Evolutionary conservation across 352 stramenopile species (phyloP).

Genomic region (Paralagenidium karlingii): DNA sequence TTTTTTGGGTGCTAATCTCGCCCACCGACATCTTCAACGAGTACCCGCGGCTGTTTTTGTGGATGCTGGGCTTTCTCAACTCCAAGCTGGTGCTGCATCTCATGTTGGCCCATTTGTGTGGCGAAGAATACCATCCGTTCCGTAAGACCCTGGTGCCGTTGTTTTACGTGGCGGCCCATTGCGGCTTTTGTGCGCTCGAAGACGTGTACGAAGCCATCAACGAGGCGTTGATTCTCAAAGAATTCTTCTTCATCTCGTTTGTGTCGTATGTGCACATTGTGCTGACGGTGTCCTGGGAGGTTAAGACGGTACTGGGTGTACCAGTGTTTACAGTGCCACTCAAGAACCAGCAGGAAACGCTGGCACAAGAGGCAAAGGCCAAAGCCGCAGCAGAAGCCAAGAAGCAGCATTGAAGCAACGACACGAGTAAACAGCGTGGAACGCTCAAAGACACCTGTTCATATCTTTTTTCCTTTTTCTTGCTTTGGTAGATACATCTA

Average conservation of each 20-base stretch:
- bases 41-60: conserved; percentile 75
- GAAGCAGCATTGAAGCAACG: no score
- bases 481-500: no score
- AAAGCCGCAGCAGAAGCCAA: no score
- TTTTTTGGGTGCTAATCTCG: conserved; percentile 57
- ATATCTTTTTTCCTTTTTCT: background rate
- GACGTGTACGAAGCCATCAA: conserved; percentile 75
- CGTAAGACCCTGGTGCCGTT: conserved; percentile 84
- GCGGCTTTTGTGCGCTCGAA: conserved; percentile 69
- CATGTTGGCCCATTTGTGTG: conserved; percentile 78
- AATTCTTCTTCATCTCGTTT: conserved; percentile 83
- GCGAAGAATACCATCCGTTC: conserved; percentile 82
- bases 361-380: no score
- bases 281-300: conserved; percentile 77
- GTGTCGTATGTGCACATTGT: conserved; percentile 79
- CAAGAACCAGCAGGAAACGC: no score
- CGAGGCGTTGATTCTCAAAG: conserved; percentile 67
- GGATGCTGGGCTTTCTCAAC: conserved; percentile 80
- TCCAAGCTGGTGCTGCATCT: conserved; percentile 85
- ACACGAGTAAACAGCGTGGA: no score
- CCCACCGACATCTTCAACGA: conserved; percentile 56
- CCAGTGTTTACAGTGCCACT: conserved; percentile 65
- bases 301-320: conserved; percentile 75
- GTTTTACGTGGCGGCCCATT: conserved; percentile 79
- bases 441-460: no score